A percentile compares a stretch with the other conserved stretches of the same genome.
phyloP scores from a whole-genome alignment of 768 basidiomycete species.

The Calocera viscosa region DNA sequence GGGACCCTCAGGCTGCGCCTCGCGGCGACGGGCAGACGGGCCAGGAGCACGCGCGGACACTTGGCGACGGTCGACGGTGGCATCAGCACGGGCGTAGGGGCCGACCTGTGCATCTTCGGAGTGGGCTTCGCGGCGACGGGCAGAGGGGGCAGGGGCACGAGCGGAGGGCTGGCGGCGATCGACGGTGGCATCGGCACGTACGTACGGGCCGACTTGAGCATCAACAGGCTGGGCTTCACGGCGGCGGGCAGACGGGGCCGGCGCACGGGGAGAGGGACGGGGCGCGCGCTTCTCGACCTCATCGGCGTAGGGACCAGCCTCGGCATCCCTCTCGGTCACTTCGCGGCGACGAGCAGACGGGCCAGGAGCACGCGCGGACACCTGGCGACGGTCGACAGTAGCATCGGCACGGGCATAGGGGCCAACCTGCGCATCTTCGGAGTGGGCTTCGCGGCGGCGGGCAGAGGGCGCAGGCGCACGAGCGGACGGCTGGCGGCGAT shows the following conservation, averaged over 20 bases:
- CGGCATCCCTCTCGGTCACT: neutral
- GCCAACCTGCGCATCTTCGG: neutral
- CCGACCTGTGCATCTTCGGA: neutral
- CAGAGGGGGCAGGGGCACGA: neutral
- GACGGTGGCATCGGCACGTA: neutral
- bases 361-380: neutral
- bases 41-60: neutral
- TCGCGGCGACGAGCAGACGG: neutral
- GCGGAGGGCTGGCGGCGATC: slow-evolving; percentile 2
- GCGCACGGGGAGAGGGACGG: neutral
- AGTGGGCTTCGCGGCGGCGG: neutral
- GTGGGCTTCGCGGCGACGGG: neutral
- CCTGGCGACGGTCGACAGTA: neutral
- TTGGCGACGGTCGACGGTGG: neutral
- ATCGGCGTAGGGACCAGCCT: neutral
- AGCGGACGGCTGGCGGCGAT: neutral
- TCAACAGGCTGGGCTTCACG: neutral
- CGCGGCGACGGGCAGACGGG: neutral
- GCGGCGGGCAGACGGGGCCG: neutral
- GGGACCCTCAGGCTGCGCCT: slow-evolving; percentile 3
- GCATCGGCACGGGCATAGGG: neutral
- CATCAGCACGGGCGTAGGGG: neutral
- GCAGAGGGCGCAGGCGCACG: neutral
- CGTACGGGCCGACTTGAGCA: neutral
- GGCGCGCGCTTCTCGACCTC: slow-evolving; percentile 2